A percentile compares a stretch with the other conserved stretches of the same genome.
These are phyloP conservation scores for Chaetomium strumarium DNA, from an alignment of 2,329 filamentous ascomycete species.

Conservation along the genomic window DNA sequence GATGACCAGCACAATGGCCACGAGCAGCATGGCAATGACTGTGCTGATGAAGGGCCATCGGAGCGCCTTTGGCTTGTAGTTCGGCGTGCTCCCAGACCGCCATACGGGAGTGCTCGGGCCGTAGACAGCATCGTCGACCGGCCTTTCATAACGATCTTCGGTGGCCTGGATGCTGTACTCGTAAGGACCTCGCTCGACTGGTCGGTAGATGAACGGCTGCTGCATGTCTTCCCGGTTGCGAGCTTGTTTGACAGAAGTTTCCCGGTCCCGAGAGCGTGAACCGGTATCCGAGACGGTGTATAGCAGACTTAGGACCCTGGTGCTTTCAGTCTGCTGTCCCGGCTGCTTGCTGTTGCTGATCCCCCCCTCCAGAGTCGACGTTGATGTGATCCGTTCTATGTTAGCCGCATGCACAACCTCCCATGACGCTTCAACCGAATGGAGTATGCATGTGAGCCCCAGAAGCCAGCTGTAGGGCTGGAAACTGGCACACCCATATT, in stretches of 20 bases:
- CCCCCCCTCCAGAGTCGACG: not conserved
- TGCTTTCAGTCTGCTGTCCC: not conserved
- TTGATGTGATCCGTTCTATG: not conserved
- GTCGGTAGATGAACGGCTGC: constrained; percentile 10
- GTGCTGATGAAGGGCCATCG: constrained; percentile 30
- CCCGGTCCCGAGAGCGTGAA: not conserved
- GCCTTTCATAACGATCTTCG: constrained; percentile 24
- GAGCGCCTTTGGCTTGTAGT: constrained; percentile 31
- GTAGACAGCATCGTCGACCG: constrained; percentile 1
- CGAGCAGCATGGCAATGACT: constrained; percentile 25
- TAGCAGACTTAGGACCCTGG: too few species aligned
- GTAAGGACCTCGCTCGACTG: constrained; percentile 23
- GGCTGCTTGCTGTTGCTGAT: not conserved
- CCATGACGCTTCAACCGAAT: not conserved
- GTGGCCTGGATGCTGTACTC: constrained; percentile 30
- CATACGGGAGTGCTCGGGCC: constrained; percentile 6
- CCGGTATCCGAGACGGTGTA: too few species aligned
- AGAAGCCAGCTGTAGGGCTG: not conserved
- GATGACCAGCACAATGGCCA: constrained; percentile 27
- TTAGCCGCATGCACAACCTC: not conserved
- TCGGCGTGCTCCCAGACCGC: constrained; percentile 15
- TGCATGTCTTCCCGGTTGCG: constrained; percentile 15
- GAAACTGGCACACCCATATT: constrained; percentile 16
- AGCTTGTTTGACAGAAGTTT: not conserved
- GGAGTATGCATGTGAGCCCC: constrained; percentile 8